Evolutionary conservation across 2,329 filamentous ascomycete genomes (phyloP).

Genomic region (Botrytis hyacinthi): DNA sequence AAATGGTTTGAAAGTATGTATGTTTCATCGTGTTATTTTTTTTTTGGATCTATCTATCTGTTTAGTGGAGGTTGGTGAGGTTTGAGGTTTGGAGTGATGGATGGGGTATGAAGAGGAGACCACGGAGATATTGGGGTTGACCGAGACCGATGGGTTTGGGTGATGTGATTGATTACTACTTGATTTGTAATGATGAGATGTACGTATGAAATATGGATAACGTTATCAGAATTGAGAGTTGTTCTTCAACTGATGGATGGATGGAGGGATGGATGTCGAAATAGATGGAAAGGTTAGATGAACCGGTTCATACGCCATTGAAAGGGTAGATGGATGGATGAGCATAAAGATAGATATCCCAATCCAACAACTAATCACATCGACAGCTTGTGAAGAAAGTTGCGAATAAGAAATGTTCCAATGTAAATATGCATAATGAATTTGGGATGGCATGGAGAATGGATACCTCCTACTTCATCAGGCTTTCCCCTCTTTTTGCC

Average conservation of each 20-base stretch:
- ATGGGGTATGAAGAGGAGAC: neutral
- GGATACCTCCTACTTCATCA: neutral
- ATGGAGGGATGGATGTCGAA: neutral
- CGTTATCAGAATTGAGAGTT: too few species aligned
- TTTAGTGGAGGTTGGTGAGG: neutral
- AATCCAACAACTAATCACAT: neutral
- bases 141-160: neutral
- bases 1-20: neutral
- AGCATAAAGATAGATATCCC: neutral
- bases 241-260: neutral
- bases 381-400: too few species aligned
- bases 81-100: neutral
- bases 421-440: neutral
- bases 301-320: neutral
- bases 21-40: neutral
- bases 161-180: neutral
- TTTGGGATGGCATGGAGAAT: neutral
- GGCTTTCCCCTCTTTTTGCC: conserved; percentile 2
- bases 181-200: neutral
- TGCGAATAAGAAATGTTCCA: too few species aligned
- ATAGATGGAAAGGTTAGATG: neutral
- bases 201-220: too few species aligned
- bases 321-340: too few species aligned
- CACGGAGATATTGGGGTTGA: neutral
- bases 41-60: neutral